phyloP scores from a whole-genome alignment of 106 monocot species.

The Gastrodia elata region DNA sequence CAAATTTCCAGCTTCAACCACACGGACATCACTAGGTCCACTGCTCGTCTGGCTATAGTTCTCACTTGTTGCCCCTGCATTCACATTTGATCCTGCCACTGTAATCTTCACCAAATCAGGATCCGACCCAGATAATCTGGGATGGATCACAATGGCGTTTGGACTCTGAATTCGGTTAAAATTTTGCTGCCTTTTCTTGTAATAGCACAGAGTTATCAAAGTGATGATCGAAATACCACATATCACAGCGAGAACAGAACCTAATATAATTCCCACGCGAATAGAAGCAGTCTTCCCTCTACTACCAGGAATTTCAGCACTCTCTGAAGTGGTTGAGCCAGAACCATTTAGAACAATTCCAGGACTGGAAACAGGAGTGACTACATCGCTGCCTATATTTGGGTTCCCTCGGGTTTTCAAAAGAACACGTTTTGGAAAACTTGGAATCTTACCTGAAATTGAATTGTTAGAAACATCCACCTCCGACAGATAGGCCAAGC shows the following conservation, averaged over 20 bases:
- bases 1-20: constrained; percentile 38
- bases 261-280: constrained; percentile 19
- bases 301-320: not conserved
- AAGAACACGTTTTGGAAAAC: constrained; percentile 23
- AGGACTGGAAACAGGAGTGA: not conserved
- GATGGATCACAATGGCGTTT: constrained; percentile 35
- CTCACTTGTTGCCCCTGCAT: constrained; percentile 20
- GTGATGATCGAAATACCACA: constrained; percentile 13
- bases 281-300: constrained; percentile 14
- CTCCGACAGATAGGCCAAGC: constrained; percentile 23
- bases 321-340: not conserved
- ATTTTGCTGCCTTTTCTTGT: constrained; percentile 23
- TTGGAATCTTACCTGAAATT: constrained; percentile 34
- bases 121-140: constrained; percentile 30
- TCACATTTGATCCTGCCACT: constrained; percentile 21
- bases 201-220: constrained; percentile 21
- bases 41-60: constrained; percentile 26
- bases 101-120: constrained; percentile 41
- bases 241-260: constrained; percentile 22
- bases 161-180: constrained; percentile 33
- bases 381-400: constrained; percentile 18
- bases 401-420: constrained; percentile 42
- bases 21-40: constrained; percentile 22
- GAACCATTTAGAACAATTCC: constrained; percentile 1
- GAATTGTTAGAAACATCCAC: constrained; percentile 48